Evolutionary conservation across 176 grass and related monocot species (phyloP), one percentile per base, ranked within the genome.

Genomic region (Miscanthus lutarioriparius): DNA sequence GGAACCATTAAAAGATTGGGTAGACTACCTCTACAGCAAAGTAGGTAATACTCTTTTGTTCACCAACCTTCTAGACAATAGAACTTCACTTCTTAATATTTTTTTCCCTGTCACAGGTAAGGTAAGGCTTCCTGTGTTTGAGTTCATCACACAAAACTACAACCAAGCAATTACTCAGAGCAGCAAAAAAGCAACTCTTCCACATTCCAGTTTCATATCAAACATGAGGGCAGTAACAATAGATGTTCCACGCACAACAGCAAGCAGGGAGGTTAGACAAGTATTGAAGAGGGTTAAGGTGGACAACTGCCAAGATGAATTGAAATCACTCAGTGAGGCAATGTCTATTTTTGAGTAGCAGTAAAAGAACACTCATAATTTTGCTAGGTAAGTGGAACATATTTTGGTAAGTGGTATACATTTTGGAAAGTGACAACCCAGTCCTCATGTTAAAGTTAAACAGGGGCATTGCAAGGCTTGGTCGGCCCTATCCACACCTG

Each of bases 361-460:
- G 47, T 15, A 76, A 36, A 75, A 53, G 20, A 54, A 27, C 70
- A 48, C 7, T 19, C 12, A 17, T 8, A 73, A 75, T 53, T 26
- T 54, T 33, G n/a, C 72, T 22, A 53, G 44, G 3, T 51, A 74
- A 32, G 44, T 74, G 71, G 14, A 17, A n/a, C 38, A 40, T 48
- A 48, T 48, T 48, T 48, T 48, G 16, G 0, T 54, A 20, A 54
- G 17, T 56, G 53, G 53, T n/a, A 56, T 56, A 56, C 39, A 72
- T 45, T 72, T 72, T 51, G 44, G 4, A 33, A 75, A 75, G 45
- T 75, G 72, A 48, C 72, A 74, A 74, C 72, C 44, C 72, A 33
- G 49, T 33, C 72, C 45, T 22, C 72, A 36, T 75, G 54, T 49
- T 58, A 4, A 58, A n/a, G 72, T 10, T 22, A 53, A 75, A 53